Conservation (phyloP, 202 grass and related monocot species). For the Setaria italica region DNA sequence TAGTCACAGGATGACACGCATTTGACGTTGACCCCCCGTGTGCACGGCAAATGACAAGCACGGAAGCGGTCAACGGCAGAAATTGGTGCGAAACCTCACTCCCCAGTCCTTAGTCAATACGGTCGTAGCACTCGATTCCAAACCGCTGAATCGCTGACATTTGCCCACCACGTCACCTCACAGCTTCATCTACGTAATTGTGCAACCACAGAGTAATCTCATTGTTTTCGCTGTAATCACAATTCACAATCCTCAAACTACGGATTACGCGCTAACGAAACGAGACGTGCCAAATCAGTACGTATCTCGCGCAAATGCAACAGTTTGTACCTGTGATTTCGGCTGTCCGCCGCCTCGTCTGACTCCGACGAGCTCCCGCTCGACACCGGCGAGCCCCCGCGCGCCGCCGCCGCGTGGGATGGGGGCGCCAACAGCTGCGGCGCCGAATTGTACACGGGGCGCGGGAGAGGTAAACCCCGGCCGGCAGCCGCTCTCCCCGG, state of each 20-base stretch:
- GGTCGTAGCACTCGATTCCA: background rate
- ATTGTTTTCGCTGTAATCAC: background rate
- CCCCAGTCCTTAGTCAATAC: background rate
- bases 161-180: background rate
- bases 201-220: background rate
- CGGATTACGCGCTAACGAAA: background rate
- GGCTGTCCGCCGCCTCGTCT: conserved; percentile 59
- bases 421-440: conserved; percentile 19
- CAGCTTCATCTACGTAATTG: background rate
- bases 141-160: background rate
- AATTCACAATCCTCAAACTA: background rate
- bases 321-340: conserved; percentile 49
- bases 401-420: background rate
- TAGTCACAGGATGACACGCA: background rate
- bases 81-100: conserved; percentile 27
- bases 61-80: conserved; percentile 29
- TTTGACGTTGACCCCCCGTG: conserved; percentile 34
- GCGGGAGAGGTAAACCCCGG: conserved; percentile 59
- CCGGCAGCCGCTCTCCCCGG: background rate
- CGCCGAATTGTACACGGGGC: conserved; percentile 47
- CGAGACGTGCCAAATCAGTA: background rate
- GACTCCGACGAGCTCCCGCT: conserved; percentile 64
- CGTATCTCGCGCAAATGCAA: background rate
- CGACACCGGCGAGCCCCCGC: conserved; percentile 42
- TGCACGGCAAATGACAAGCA: conserved; percentile 15